Base-by-base conservation (phyloP, 2,329 filamentous ascomycete genomes). In the Pseudocercospora eumusae region DNA sequence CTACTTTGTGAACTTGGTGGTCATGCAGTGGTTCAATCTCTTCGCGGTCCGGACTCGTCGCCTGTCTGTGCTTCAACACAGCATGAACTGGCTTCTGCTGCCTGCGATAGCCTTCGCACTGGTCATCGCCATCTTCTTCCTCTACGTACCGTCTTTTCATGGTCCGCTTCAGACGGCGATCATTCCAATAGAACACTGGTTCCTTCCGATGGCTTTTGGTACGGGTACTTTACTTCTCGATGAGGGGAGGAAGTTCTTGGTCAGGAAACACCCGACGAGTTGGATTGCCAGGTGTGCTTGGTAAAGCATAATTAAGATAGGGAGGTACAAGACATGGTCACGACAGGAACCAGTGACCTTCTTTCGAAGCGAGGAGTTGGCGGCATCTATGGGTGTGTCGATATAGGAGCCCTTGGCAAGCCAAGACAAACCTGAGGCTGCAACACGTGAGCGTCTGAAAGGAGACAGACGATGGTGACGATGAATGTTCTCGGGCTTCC, bases 1-100 rank as follows among this genome's bases (percentile, higher is more conserved):
- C 63, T 93, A 93, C 75, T 93, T 93, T 69, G 84, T 92, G 67
- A 93, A 88, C 62, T 78, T 93, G 21, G 90, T 93, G 1, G 86
- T 93, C 54, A 91, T 93, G 88, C 84, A 79, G 74, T 65, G 63
- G 63, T 92, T 92, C 80, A 91, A 89, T 71, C 79, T 92, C 3
- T 83, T 92, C 70, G 86, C 86, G 1, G 81, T 90, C 4, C 82
- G 89, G 15, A 93, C 81, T 66, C 67, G 79, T 71, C 71, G 83
- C 72, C 62, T 86, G 69, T 78, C 84, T 59, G 84, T 93, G 66
- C 86, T 93, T 74, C 87, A 91, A 71, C 89, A 92, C 68, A 86
- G 87, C 2, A 89, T 89, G 0, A 93, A 93, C 71, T 77, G 84
- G 69, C 86, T 86, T 49, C 79, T 93, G 0, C 87, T 91, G 71